phyloP scores from a whole-genome alignment of 208 protist genomes.

The Wallacemonas sp. region DNA sequence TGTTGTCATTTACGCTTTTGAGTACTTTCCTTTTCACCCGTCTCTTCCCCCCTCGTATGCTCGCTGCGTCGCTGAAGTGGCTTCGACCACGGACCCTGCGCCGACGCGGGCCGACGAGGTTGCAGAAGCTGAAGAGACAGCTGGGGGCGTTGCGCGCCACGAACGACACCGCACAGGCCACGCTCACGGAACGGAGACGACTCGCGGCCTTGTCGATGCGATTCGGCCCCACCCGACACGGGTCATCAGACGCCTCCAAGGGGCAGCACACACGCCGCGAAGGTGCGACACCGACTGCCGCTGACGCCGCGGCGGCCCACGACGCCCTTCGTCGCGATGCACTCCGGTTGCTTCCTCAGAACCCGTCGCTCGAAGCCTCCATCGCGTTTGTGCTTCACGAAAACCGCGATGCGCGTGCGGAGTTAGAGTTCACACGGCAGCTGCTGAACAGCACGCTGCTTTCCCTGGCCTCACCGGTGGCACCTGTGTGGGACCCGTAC shows the following conservation, averaged over 20 bases:
- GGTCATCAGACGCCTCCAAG: neutral
- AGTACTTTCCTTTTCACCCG: neutral
- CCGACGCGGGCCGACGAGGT: neutral
- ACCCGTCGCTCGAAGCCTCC: conserved; percentile 66
- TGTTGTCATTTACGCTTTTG: neutral
- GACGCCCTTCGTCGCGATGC: neutral
- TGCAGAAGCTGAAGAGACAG: neutral
- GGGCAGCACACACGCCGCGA: neutral
- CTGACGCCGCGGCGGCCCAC: neutral
- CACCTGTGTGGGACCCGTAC: conserved; percentile 72
- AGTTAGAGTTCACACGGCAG: conserved; percentile 81
- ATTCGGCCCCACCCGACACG: too few species aligned
- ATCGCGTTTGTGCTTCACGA: conserved; percentile 75
- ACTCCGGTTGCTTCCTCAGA: conserved; percentile 56
- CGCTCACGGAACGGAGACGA: conserved; percentile 35
- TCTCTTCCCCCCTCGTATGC: neutral
- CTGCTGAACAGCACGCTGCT: conserved; percentile 70
- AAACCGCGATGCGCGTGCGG: conserved; percentile 71
- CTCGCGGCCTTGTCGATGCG: neutral
- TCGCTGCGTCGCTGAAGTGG: neutral
- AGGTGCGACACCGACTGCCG: neutral
- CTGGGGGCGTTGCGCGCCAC: conserved; percentile 20
- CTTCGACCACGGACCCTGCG: neutral
- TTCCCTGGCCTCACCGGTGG: conserved; percentile 80
- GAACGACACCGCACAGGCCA: conserved; percentile 17